phyloP scores from a whole-genome alignment of 495 filamentous ascomycete genomes.

The Tuber magnatum region DNA sequence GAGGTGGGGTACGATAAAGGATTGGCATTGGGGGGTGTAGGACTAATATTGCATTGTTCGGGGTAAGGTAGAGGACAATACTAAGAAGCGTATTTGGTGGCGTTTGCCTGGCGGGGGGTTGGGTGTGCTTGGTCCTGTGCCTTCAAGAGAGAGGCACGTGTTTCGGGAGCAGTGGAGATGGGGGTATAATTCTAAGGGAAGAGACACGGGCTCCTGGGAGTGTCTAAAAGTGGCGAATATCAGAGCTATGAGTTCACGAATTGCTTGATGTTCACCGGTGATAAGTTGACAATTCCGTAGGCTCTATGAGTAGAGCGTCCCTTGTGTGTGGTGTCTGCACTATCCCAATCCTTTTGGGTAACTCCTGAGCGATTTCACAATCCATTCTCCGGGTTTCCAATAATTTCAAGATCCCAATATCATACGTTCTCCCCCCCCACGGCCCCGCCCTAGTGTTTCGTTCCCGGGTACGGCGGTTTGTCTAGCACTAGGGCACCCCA shows the following conservation, averaged over 20 bases:
- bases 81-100: not conserved
- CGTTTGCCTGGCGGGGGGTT: not conserved
- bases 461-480: not conserved
- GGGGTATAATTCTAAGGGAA: not conserved
- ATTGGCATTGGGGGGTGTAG: not conserved
- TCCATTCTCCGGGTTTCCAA: not conserved
- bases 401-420: not conserved
- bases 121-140: not conserved
- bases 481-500: not conserved
- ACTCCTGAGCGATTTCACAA: not conserved
- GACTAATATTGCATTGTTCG: not conserved
- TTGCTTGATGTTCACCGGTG: not conserved
- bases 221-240: not conserved
- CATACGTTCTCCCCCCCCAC: not conserved
- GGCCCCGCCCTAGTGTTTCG: not conserved
- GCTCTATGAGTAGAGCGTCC: not conserved
- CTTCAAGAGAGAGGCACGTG: not conserved
- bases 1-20: not conserved
- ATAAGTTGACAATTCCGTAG: not conserved
- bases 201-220: not conserved
- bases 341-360: not conserved
- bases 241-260: not conserved
- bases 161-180: not conserved
- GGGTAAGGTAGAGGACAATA: not conserved
- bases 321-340: not conserved